Conservation (phyloP, 495 filamentous ascomycete genomes). For the Trichoderma gamsii region DNA sequence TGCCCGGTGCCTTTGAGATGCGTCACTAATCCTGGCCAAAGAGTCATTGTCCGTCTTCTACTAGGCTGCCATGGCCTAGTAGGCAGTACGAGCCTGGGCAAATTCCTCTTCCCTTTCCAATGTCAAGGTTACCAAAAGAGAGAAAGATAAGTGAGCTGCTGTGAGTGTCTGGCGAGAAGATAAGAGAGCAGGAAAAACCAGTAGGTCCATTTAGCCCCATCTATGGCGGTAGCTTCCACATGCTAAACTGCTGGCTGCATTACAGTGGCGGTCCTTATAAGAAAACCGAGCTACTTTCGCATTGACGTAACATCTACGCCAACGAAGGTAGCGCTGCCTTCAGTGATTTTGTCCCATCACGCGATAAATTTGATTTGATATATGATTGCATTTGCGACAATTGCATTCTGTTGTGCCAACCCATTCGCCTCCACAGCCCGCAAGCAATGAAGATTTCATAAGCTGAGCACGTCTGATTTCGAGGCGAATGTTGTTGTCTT, state of each 20-base stretch:
- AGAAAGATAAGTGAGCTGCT: too few relatives aligned
- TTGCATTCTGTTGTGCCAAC: background rate
- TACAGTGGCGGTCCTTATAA: background rate
- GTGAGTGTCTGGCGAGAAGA: too few relatives aligned
- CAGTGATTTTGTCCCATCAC: background rate
- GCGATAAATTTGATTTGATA: background rate
- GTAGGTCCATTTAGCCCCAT: background rate
- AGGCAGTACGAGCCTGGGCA: too few relatives aligned
- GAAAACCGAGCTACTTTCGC: background rate
- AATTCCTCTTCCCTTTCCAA: too few relatives aligned
- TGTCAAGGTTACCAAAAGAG: too few relatives aligned
- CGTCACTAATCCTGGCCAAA: too few relatives aligned
- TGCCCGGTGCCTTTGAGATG: too few relatives aligned
- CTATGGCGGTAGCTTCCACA: background rate
- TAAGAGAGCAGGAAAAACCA: background rate
- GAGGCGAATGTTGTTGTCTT: background rate
- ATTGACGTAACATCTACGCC: slow-evolving; percentile 11
- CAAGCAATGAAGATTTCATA: background rate
- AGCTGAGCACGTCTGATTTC: background rate
- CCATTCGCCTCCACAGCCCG: background rate
- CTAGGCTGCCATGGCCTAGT: too few relatives aligned
- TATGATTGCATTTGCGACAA: background rate
- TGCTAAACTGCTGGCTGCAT: background rate
- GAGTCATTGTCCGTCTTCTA: too few relatives aligned
- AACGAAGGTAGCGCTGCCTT: background rate